phyloP scores from a whole-genome alignment of 1,139 yeast genomes.

The Yamadazyma spencermartinsiae region DNA sequence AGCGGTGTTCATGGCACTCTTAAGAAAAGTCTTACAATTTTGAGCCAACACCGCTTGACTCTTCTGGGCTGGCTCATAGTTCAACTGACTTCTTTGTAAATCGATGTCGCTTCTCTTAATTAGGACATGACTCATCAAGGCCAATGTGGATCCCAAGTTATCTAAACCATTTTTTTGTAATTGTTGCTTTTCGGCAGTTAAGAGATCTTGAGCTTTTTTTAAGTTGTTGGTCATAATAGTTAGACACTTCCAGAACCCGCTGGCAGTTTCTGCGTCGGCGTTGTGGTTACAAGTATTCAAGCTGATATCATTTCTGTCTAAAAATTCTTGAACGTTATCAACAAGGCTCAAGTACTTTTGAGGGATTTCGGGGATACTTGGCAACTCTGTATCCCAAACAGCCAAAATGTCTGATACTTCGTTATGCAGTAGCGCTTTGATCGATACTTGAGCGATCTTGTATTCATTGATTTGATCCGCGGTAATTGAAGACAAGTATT shows the following conservation, averaged over 20 bases:
- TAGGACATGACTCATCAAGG: slow-evolving; percentile 43
- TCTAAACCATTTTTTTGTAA: slow-evolving; percentile 20
- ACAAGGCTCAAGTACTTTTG: slow-evolving; percentile 43
- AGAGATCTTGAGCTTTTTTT: slow-evolving; percentile 39
- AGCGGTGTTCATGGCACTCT: slow-evolving; percentile 48
- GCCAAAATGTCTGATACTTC: slow-evolving; percentile 19
- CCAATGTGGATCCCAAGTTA: slow-evolving; percentile 37
- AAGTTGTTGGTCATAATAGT: slow-evolving; percentile 37
- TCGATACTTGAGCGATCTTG: slow-evolving; percentile 22
- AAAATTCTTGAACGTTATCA: slow-evolving; percentile 42
- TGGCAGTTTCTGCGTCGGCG: slow-evolving; percentile 11
- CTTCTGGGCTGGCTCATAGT: slow-evolving; percentile 29
- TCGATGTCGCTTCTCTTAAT: slow-evolving; percentile 57
- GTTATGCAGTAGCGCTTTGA: slow-evolving; percentile 22
- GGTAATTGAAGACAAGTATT: slow-evolving; percentile 28
- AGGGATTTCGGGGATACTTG: slow-evolving; percentile 25
- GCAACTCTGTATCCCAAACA: slow-evolving; percentile 24
- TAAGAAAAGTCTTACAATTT: slow-evolving; percentile 44
- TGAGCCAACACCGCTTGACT: slow-evolving; percentile 30
- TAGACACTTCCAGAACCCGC: slow-evolving; percentile 39
- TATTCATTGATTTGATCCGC: slow-evolving; percentile 26
- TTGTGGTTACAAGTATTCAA: slow-evolving; percentile 14
- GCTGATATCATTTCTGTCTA: slow-evolving; percentile 37
- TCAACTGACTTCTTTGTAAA: slow-evolving; percentile 45
- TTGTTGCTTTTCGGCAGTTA: slow-evolving; percentile 23